Percentiles rank a stretch among this genome's conserved stretches.
These are phyloP conservation scores for Jackrogersella multiformis DNA, from an alignment of 495 filamentous ascomycete genomes.

Conservation along the genomic window DNA sequence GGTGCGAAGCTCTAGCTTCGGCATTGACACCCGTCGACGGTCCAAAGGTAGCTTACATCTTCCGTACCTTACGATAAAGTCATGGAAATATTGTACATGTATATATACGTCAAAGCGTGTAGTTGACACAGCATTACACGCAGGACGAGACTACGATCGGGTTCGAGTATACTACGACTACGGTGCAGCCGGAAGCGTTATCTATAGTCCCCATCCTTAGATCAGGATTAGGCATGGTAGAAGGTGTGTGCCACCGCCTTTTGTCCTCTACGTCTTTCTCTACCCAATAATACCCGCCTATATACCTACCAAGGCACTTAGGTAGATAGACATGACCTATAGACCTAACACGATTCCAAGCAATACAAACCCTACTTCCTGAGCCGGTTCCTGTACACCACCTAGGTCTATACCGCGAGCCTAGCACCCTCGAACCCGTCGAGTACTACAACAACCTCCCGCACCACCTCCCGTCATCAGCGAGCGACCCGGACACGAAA, in stretches of 20 bases:
- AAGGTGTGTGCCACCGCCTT: slow-evolving; percentile 58
- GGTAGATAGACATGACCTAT: slow-evolving; percentile 3
- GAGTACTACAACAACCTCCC: slow-evolving; percentile 99
- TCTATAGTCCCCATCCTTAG: slow-evolving; percentile 91
- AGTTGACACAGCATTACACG: slow-evolving; percentile 11
- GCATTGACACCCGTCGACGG: slow-evolving; percentile 62
- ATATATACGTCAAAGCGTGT: neutral
- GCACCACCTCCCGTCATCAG: slow-evolving; percentile 60
- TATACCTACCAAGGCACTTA: neutral
- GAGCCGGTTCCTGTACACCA: slow-evolving; percentile 85
- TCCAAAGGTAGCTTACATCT: slow-evolving; percentile 51
- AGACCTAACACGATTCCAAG: slow-evolving; percentile 52
- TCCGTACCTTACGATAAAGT: neutral
- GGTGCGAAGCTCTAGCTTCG: slow-evolving; percentile 79
- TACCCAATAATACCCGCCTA: neutral
- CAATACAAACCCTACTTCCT: slow-evolving; percentile 84
- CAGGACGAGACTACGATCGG: slow-evolving; percentile 80
- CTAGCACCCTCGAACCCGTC: slow-evolving; percentile 82
- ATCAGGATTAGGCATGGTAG: slow-evolving; percentile 89
- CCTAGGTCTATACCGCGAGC: slow-evolving; percentile 91
- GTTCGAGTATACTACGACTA: slow-evolving; percentile 69
- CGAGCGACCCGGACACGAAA: slow-evolving; percentile 46
- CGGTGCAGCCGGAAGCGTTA: slow-evolving; percentile 68
- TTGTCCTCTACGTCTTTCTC: slow-evolving; percentile 3
- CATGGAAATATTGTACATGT: neutral